Conservation (phyloP, 495 filamentous ascomycete species). For the Annulohypoxylon bovei region DNA sequence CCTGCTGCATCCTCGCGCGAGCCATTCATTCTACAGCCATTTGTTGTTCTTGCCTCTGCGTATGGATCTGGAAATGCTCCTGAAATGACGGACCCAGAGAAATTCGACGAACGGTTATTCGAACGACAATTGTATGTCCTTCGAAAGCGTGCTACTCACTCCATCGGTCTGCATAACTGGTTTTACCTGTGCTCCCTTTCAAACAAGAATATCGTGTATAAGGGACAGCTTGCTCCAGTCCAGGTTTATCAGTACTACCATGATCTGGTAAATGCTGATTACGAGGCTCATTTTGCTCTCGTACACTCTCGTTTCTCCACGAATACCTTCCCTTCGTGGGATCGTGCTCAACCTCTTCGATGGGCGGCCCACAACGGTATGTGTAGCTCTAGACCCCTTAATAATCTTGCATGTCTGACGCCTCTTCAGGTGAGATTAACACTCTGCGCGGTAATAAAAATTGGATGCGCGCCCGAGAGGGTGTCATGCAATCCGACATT, state of each 20-base stretch:
- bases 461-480: conserved; percentile 99
- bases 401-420: conserved; percentile 48
- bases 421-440: conserved; percentile 82
- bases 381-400: conserved; percentile 38
- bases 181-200: conserved; percentile 98
- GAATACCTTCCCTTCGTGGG: conserved; percentile 99
- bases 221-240: conserved; percentile 93
- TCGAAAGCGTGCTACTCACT: conserved; percentile 92
- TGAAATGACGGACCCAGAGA: conserved; percentile 76
- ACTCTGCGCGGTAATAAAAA: conserved; percentile 99
- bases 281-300: conserved; percentile 96
- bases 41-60: conserved; percentile 85
- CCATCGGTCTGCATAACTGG: conserved; percentile 97
- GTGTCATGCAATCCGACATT: conserved; percentile 90
- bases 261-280: conserved; percentile 96
- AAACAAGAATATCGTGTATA: conserved; percentile 99
- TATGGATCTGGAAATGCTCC: conserved; percentile 91
- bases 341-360: conserved; percentile 94
- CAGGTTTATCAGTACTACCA: conserved; percentile 99
- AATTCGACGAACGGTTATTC: conserved; percentile 86
- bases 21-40: conserved; percentile 94
- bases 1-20: conserved; percentile 94
- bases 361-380: conserved; percentile 98
- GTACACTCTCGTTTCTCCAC: conserved; percentile 99
- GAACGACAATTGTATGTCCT: conserved; percentile 94